Conservation (phyloP, 768 basidiomycete genomes). For the Boletus coccyginus region DNA sequence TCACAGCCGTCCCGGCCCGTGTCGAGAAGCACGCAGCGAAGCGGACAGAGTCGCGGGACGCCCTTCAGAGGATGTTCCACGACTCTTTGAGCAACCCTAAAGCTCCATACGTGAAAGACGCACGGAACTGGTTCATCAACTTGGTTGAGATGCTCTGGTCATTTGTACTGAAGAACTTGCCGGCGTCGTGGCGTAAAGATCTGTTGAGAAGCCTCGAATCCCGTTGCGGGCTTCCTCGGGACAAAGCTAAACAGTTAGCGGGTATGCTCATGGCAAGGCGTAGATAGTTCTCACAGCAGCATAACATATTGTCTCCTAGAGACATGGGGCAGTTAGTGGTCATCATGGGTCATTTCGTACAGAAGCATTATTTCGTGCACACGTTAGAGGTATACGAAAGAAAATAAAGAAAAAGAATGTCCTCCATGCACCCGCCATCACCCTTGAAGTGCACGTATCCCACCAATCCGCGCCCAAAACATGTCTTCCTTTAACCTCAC, state of each 20-base stretch:
- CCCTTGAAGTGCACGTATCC: slow-evolving; percentile 22
- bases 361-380: background rate
- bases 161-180: background rate
- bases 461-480: slow-evolving; percentile 83
- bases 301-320: too few relatives aligned
- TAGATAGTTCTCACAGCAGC: background rate
- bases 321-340: too few relatives aligned
- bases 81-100: background rate
- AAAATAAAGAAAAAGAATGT: background rate
- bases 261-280: background rate
- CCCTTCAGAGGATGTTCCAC: background rate
- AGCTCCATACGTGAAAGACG: background rate
- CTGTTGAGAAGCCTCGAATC: background rate
- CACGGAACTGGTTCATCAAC: background rate
- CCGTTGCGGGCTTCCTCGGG: background rate
- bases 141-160: background rate
- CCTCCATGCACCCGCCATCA: background rate
- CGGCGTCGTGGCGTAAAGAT: background rate
- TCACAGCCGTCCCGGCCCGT: slow-evolving; percentile 2
- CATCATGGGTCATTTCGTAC: background rate
- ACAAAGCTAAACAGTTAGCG: background rate
- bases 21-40: background rate
- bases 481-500: slow-evolving; percentile 72
- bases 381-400: background rate
- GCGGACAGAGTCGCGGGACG: background rate